Evolutionary conservation across 768 basidiomycete genomes (phyloP), one percentile per base, ranked within the genome.

Genomic region (Pisolithus tinctorius): DNA sequence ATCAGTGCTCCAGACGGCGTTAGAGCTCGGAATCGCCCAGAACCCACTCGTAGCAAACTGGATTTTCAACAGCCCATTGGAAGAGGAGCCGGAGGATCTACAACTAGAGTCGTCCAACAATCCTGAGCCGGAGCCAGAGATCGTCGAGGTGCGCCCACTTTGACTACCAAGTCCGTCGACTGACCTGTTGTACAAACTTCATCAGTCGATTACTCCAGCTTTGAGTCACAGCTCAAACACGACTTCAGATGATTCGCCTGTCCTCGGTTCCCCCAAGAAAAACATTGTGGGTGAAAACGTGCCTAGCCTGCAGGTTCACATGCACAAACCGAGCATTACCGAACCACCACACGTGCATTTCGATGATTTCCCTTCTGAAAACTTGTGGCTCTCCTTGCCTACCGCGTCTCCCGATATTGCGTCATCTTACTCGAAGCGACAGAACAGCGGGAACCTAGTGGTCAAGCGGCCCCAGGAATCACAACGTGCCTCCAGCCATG

Each of bases 1-100:
- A 1, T 87, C 85, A 14, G 85, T 88, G 23, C 77, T 88, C 38
- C 84, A 88, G 60, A 83, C 75, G 6, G 86, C 86, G 6, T 72
- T 88, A 37, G 71, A 85, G 61, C 76, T 88, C 11, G 86, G 86
- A 3, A 62, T 88, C 17, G 77, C 77, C 30, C 74, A 67, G 31
- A 85, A 78, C 54, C 71, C 75, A 16, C 73, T 79, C 26, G 79
- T 88, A 17, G 77, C 83, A 5, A 71, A 82, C 54, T 86, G 86
- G 82, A 85, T 88, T 62, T 87, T 87, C 64, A 81, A 78, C 52
- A 80, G 83, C 43, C 68, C 81, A 1, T 57, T 79, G 26, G 70
- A 72, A 39, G 83, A 78, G 53, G 83, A 82, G 51, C 78, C 80
- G 14, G 82, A 82, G 47, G 74, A 73, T 48, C 4, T 29, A 2